Conservation (phyloP, 768 basidiomycete genomes). For the Fistulinella prunicolor region DNA sequence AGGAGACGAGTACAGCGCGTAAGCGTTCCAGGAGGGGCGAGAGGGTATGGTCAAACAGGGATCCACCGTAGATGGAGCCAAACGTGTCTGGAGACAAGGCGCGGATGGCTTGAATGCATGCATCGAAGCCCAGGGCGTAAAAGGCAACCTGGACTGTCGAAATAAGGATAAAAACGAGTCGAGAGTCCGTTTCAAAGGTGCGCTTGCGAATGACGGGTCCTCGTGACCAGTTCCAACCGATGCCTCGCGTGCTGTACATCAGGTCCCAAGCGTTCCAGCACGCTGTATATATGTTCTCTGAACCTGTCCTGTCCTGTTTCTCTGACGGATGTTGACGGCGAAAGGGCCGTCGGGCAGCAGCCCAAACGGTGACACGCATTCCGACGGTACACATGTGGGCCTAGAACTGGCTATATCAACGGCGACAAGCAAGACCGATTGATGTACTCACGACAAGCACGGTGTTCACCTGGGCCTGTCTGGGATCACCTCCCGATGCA, state of each 20-base stretch:
- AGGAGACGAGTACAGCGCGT: conserved; percentile 42
- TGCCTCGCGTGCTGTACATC: conserved; percentile 17
- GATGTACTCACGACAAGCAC: conserved; percentile 16
- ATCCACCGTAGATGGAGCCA: conserved; percentile 30
- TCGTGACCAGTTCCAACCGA: conserved; percentile 28
- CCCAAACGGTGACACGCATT: conserved; percentile 18
- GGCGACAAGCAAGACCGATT: not conserved
- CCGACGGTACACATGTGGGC: conserved; percentile 10
- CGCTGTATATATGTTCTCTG: conserved; percentile 6
- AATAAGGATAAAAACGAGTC: conserved; percentile 10
- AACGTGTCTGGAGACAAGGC: conserved; percentile 40
- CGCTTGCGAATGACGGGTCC: conserved; percentile 15
- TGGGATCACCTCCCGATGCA: conserved; percentile 19
- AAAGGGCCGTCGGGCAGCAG: conserved; percentile 13
- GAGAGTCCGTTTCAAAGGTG: conserved; percentile 15
- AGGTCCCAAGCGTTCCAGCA: conserved; percentile 29
- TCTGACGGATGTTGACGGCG: conserved; percentile 1
- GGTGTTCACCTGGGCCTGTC: conserved; percentile 9
- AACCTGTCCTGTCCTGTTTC: not conserved
- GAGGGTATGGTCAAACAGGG: conserved; percentile 36
- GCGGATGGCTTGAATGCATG: conserved; percentile 10
- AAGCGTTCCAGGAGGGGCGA: conserved; percentile 31
- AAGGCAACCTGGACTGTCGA: conserved; percentile 7
- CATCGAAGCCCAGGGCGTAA: conserved; percentile 9
- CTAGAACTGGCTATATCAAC: conserved; percentile 6